A percentile compares a stretch with the other conserved stretches of the same genome.
phyloP scores from a whole-genome alignment of 164 flowering plant genomes.

The Hamamelis virginiana region DNA sequence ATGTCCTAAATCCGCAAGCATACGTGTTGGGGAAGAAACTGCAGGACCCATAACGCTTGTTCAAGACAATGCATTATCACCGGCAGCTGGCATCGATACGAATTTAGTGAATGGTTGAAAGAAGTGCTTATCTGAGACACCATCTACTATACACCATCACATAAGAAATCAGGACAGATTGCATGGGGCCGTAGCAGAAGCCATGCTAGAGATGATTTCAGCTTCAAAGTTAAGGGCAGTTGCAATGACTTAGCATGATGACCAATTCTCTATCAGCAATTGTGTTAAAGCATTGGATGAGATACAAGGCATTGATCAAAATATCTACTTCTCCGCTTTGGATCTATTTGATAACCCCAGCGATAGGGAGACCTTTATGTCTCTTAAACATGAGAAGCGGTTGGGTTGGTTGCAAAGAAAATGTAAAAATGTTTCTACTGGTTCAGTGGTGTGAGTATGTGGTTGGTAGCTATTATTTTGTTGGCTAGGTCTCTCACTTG shows the following conservation, averaged over 20 bases:
- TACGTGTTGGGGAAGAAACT: not conserved
- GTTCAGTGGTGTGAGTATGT: not conserved
- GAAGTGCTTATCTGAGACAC: not conserved
- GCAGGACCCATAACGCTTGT: not conserved
- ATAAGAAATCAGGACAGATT: not conserved
- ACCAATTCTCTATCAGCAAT: slow-evolving; percentile 9
- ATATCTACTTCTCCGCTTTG: slow-evolving; percentile 11
- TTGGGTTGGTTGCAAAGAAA: slow-evolving; percentile 1
- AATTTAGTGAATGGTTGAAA: not conserved
- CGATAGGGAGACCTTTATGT: slow-evolving; percentile 11
- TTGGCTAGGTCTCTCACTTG: too few relatives aligned
- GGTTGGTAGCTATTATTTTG: not conserved
- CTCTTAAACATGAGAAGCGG: not conserved
- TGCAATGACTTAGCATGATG: not conserved
- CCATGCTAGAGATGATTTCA: slow-evolving; percentile 8
- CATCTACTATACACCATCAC: not conserved
- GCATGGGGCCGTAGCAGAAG: slow-evolving; percentile 7
- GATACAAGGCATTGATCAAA: slow-evolving; percentile 11
- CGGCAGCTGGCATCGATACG: not conserved
- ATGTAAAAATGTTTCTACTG: not conserved
- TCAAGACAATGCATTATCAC: slow-evolving; percentile 2
- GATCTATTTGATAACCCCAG: slow-evolving; percentile 15
- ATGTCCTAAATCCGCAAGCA: not conserved
- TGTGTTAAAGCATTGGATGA: slow-evolving; percentile 17
- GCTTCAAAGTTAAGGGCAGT: slow-evolving; percentile 12